Evolutionary conservation across 139 green algal genomes (phyloP), one percentile per base, ranked within the genome.

Genomic region (Haematococcus lacustris): DNA sequence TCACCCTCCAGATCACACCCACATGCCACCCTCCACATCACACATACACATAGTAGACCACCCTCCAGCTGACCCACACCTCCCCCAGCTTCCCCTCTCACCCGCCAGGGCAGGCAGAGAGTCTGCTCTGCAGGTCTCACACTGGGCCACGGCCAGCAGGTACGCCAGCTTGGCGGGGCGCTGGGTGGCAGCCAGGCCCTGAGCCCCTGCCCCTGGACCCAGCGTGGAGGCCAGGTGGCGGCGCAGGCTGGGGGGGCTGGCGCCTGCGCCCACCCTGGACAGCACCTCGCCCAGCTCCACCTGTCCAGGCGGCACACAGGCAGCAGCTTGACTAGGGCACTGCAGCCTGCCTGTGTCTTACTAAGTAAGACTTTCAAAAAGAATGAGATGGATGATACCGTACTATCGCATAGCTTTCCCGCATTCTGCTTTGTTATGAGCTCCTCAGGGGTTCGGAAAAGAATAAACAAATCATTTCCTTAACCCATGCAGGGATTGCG

Each of bases 121-220:
- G n/a, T n/a, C n/a, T 7, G 70, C 78, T 1, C 78, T 51, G 6
- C 64, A 38, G 57, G 78, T 43, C 74, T 83, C 78, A 50, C 70
- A 78, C 0, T 73, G 78, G 1, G 78, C 64, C 35, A 83, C 53
- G 25, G 66, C 32, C 39, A 83, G 60, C 65, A 83, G 70, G 66
- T 80, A 78, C 43, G 73, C 78, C 53, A 57, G 21, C 21, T 57
- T 13, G 13, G 21, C 21, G 21, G 47, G 47, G 21, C 47, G 13
- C 13, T 21, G 13, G 47, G 47, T 57, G 47, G 13, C 13, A 57
- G 21, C 47, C n/a, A n/a, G n/a, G n/a, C n/a, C n/a, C n/a, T n/a
- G n/a, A n/a, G n/a, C n/a, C n/a, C n/a, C n/a, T n/a, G n/a, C n/a
- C n/a, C n/a, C n/a, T n/a, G n/a, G n/a, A n/a, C n/a, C n/a, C n/a